Evolutionary conservation across 495 filamentous ascomycete species (phyloP), one percentile per base, ranked within the genome.

Genomic region (Hyaloscypha finlandica): DNA sequence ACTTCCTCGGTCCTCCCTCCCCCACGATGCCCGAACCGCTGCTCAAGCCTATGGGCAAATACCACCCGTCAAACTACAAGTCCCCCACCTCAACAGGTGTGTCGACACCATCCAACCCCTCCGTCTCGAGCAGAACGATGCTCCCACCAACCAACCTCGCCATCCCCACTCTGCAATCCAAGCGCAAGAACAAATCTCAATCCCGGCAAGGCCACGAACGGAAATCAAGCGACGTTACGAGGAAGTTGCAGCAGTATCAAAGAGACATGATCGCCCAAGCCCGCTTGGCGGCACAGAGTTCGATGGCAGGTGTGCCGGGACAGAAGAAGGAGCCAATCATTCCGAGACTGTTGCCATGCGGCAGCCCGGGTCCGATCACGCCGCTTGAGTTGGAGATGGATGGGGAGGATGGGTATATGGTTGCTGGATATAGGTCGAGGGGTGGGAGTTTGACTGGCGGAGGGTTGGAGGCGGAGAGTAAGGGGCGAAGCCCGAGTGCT

Each of bases 281-380:
- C 20, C 76, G 79, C 9, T 69, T 81, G 33, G 81, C 81, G 3
- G 42, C 42, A 19, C 42, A 48, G 42, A 48, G 42, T 14, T 75
- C 79, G 8, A 19, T 53, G 29, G 45, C 77, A 72, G 6, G 42
- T 14, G 42, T 37, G 12, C 12, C 77, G 69, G 64, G 3, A 25
- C 35, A 35, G 20, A 42, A 22, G 37, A 19, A 69, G 73, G 71
- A 77, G 67, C 82, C 90, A 42, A 78, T 79, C 12, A 88, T 88
- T 25, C 92, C 92, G 8, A 79, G 86, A 20, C 74, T 95, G 39
- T 80, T 80, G 30, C 92, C 92, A 2, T 80, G 90, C 4, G 85
- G 85, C n/a, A 92, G 89, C 54, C 90, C 91, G 1, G 90, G 90
- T 0, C 90, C 90, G 0, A 90, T 94, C 48, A 94, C 92, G 2